Evolutionary conservation across 495 filamentous ascomycete species (phyloP).

Genomic region (Corynascus novoguineensis): DNA sequence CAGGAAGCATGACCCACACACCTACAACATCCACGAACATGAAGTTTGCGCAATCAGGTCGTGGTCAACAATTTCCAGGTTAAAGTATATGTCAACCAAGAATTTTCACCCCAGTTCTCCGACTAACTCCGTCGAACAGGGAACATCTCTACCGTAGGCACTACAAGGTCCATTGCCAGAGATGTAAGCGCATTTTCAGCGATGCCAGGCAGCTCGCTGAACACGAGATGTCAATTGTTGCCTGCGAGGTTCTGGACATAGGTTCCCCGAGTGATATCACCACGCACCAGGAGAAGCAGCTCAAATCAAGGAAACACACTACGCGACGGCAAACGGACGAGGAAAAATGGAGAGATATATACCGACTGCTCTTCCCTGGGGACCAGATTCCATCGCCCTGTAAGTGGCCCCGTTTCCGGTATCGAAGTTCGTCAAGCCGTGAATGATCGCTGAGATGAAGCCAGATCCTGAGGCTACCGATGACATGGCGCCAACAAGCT

Average conservation of each 20-base stretch:
- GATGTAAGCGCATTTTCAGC: slow-evolving; percentile 27
- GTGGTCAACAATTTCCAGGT: slow-evolving; percentile 26
- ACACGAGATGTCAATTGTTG: slow-evolving; percentile 21
- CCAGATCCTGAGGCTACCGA: slow-evolving; percentile 27
- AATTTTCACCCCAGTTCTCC: background rate
- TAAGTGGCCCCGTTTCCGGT: slow-evolving; percentile 16
- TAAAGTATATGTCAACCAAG: slow-evolving; percentile 19
- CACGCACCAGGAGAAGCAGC: slow-evolving; percentile 22
- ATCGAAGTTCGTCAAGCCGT: background rate
- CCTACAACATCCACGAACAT: slow-evolving; percentile 24
- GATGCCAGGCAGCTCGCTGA: slow-evolving; percentile 17
- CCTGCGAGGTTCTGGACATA: slow-evolving; percentile 17
- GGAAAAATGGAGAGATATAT: slow-evolving; percentile 32
- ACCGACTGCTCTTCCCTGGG: slow-evolving; percentile 27
- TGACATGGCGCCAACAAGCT: slow-evolving; percentile 17
- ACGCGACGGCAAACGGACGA: slow-evolving; percentile 20
- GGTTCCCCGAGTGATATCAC: slow-evolving; percentile 23
- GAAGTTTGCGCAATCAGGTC: slow-evolving; percentile 24
- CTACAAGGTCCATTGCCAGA: slow-evolving; percentile 25
- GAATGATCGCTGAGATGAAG: slow-evolving; percentile 16
- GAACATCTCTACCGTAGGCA: slow-evolving; percentile 31
- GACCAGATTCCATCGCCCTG: slow-evolving; percentile 30
- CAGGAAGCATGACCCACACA: slow-evolving; percentile 25
- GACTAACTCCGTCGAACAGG: slow-evolving; percentile 17
- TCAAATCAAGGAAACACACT: slow-evolving; percentile 26